Evolutionary conservation across 2,329 filamentous ascomycete genomes (phyloP).

Genomic region (Amesomyces nigricolor): DNA sequence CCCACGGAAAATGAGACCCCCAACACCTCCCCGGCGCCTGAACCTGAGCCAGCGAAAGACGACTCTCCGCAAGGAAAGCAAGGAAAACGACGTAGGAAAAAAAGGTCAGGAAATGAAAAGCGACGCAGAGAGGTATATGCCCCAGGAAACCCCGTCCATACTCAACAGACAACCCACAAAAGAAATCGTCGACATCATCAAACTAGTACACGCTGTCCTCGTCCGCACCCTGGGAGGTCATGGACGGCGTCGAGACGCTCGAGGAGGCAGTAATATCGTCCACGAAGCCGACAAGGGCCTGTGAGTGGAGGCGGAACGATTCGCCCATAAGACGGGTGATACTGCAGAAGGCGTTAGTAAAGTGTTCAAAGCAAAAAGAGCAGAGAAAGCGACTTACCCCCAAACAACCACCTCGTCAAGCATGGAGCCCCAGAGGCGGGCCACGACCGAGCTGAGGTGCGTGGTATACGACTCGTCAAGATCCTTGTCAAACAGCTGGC

Average conservation of each 20-base stretch:
- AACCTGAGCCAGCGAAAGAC: conserved; percentile 16
- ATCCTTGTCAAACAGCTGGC: conserved; percentile 85
- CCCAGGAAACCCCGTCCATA: conserved; percentile 34
- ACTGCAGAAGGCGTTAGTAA: conserved; percentile 48
- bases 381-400: conserved; percentile 65
- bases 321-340: conserved; percentile 96
- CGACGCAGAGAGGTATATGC: conserved; percentile 39
- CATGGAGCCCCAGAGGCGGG: conserved; percentile 94
- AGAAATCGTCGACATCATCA: conserved; percentile 49
- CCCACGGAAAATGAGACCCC: conserved; percentile 21
- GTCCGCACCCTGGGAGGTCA: conserved; percentile 65
- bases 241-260: conserved; percentile 64
- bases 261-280: conserved; percentile 69
- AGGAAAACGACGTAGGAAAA: conserved; percentile 31
- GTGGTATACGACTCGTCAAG: conserved; percentile 73
- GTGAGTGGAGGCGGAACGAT: conserved; percentile 92
- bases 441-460: conserved; percentile 91
- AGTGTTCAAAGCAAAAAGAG: conserved; percentile 7
- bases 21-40: conserved; percentile 21
- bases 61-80: conserved; percentile 29
- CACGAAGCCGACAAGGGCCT: conserved; percentile 90
- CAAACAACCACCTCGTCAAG: conserved; percentile 97
- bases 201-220: conserved; percentile 65
- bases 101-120: conserved; percentile 23
- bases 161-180: conserved; percentile 39